Conservation (phyloP, 2,329 filamentous ascomycete species). For the Samsoniella hepiali region DNA sequence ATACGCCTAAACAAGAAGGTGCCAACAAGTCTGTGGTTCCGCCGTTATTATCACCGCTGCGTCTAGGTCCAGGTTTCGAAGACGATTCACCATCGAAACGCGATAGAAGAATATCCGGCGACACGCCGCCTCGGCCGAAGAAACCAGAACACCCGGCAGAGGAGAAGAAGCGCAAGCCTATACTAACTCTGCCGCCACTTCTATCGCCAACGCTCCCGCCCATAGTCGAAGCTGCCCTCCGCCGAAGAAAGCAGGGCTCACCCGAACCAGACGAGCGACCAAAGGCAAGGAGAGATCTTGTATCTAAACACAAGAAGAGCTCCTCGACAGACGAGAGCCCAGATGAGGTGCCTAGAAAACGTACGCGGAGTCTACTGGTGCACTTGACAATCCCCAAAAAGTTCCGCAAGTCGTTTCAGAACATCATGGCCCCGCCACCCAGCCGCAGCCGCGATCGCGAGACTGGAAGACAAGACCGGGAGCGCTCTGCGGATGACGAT, state of each 20-base stretch:
- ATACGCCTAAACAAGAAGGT: constrained; percentile 38
- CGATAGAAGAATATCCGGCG: constrained; percentile 27
- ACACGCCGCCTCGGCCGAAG: constrained; percentile 21
- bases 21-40: constrained; percentile 43
- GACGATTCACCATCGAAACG: constrained; percentile 25
- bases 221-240: constrained; percentile 47
- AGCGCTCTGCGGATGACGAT: constrained; percentile 8
- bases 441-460: neutral
- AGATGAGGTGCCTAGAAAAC: constrained; percentile 31
- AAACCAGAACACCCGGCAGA: constrained; percentile 27
- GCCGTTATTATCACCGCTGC: constrained; percentile 51
- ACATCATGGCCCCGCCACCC: constrained; percentile 43
- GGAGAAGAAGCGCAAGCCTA: constrained; percentile 38
- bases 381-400: constrained; percentile 49
- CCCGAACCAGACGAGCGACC: constrained; percentile 12
- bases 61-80: constrained; percentile 45
- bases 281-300: constrained; percentile 18
- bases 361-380: constrained; percentile 37
- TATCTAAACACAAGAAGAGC: constrained; percentile 27
- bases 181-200: constrained; percentile 44
- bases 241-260: constrained; percentile 24
- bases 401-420: constrained; percentile 42
- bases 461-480: constrained; percentile 26
- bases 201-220: constrained; percentile 56
- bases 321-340: constrained; percentile 29